Evolutionary conservation across 208 protist genomes (phyloP).

Genomic region (Crithidia bombi): DNA sequence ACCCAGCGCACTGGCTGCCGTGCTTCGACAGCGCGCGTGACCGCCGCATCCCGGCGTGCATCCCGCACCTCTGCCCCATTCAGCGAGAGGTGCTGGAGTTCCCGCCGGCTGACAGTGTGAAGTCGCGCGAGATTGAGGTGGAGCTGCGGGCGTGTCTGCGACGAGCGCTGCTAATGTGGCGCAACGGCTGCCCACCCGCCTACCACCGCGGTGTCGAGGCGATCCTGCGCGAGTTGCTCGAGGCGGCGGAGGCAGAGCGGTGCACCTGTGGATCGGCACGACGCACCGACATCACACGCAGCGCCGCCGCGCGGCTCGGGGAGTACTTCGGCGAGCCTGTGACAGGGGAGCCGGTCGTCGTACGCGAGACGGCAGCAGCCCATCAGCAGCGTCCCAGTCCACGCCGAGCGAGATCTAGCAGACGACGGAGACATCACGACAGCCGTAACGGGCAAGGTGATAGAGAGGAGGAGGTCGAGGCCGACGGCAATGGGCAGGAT

Average conservation of each 20-base stretch:
- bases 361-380: too few species aligned
- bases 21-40: conserved; percentile 61
- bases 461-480: background rate
- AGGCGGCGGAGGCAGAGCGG: conserved; percentile 59
- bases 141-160: conserved; percentile 53
- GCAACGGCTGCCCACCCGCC: conserved; percentile 55
- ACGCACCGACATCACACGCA: conserved; percentile 41
- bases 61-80: conserved; percentile 56
- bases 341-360: background rate
- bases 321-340: conserved; percentile 69
- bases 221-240: conserved; percentile 63
- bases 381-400: too few species aligned
- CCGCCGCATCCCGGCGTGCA: conserved; percentile 37
- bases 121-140: conserved; percentile 64
- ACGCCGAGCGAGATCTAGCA: too few species aligned
- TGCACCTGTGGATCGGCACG: conserved; percentile 52
- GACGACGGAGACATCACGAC: conserved; percentile 1
- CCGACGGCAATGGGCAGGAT: background rate
- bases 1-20: conserved; percentile 65
- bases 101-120: conserved; percentile 36
- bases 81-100: conserved; percentile 71
- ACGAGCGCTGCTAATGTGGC: conserved; percentile 64
- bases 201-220: conserved; percentile 66
- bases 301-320: conserved; percentile 45
- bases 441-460: background rate